Evolutionary conservation across 148 eudicot genomes (phyloP).

Genomic region (Cornus controversa): DNA sequence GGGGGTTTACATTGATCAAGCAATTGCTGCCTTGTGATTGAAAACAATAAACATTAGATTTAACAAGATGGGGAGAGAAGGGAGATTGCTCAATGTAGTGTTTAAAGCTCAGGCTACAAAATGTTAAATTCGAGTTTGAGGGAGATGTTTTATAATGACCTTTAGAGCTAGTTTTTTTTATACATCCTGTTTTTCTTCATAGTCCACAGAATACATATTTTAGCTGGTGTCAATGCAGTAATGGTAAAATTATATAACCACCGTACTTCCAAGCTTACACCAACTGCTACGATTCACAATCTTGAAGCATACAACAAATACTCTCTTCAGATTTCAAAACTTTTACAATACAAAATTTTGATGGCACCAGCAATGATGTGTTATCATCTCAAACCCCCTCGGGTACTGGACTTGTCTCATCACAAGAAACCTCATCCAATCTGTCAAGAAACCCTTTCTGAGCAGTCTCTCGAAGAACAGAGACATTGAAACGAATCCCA

Average conservation of each 20-base stretch:
- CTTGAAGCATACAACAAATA: neutral
- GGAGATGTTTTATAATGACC: too few relatives aligned
- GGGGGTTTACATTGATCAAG: too few relatives aligned
- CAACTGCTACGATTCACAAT: neutral
- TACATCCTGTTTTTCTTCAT: neutral
- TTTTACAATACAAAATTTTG: neutral
- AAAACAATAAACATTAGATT: too few relatives aligned
- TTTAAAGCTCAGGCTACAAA: too few relatives aligned
- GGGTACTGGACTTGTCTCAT: slow-evolving; percentile 20
- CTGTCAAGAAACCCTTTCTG: slow-evolving; percentile 73
- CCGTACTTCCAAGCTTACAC: too few relatives aligned
- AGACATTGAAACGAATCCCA: slow-evolving; percentile 29
- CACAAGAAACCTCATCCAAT: slow-evolving; percentile 71
- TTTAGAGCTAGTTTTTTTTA: too few relatives aligned
- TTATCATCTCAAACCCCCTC: slow-evolving; percentile 17
- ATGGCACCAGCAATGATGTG: neutral
- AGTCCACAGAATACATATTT: neutral
- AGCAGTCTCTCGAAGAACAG: slow-evolving; percentile 23
- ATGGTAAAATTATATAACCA: neutral
- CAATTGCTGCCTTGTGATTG: too few relatives aligned
- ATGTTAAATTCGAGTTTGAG: too few relatives aligned
- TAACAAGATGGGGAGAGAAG: too few relatives aligned
- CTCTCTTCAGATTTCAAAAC: neutral
- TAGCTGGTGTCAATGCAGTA: neutral
- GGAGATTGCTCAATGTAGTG: too few relatives aligned